phyloP scores from a whole-genome alignment of 148 eudicot genomes.

The Rhododendron molle region DNA sequence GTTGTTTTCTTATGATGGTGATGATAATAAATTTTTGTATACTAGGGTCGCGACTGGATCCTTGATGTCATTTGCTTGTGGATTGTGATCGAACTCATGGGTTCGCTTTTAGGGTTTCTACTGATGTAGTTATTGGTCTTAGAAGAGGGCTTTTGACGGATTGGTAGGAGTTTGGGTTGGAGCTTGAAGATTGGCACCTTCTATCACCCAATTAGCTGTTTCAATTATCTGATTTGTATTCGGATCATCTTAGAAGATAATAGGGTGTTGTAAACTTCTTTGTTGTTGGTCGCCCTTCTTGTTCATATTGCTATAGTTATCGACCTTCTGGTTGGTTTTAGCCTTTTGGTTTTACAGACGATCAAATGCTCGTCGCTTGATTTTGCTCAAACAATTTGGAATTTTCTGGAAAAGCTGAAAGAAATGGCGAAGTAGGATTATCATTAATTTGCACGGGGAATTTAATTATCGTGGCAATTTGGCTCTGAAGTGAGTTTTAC shows the following conservation, averaged over 20 bases:
- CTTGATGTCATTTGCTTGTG: neutral
- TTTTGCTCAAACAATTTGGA: neutral
- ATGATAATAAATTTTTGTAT: neutral
- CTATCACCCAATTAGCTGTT: neutral
- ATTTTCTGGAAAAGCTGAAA: neutral
- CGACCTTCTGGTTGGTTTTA: neutral
- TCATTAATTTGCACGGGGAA: neutral
- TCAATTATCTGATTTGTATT: neutral
- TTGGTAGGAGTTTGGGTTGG: neutral
- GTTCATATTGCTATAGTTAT: neutral
- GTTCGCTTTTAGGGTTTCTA: conserved; percentile 6
- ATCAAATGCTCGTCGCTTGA: neutral
- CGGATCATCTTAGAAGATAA: neutral
- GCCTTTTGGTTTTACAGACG: neutral
- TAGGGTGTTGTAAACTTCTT: neutral
- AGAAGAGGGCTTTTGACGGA: neutral
- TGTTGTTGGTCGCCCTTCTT: neutral
- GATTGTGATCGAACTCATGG: neutral
- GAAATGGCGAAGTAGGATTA: neutral
- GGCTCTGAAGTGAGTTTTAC: neutral
- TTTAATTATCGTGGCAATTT: neutral
- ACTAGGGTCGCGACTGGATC: neutral
- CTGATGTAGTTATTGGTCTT: neutral
- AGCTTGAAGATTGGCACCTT: conserved; percentile 6
- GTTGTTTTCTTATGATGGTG: no score